Base-by-base conservation (phyloP, 2,329 filamentous ascomycete species). In the Nemania bipapillata region DNA sequence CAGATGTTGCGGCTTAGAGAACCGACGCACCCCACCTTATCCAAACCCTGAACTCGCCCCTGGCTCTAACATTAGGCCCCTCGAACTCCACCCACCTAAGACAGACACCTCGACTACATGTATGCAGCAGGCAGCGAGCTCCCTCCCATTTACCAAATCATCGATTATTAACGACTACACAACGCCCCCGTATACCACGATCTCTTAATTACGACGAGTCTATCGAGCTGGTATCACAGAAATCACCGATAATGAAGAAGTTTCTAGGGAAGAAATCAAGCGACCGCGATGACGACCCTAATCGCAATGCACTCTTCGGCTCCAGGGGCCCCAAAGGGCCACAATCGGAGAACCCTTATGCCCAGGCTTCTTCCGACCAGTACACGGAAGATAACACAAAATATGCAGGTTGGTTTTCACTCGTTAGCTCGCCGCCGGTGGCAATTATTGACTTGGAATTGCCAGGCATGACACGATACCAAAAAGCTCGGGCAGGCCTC, bases 211-310 rank as follows among this genome's bases (percentile, higher is more conserved):
- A 65, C 47, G 24, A 66, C 50, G 4, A 56, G 5, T 17, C 35
- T 4, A 59, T n/a, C 42, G 0, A 30, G 17, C 4, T 15, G 5
- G 58, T 35, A 11, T 50, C 11, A 62, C 37, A 58, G 9, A 35
- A 61, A 58, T 40, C 54, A 35, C 53, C 62, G 62, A 68, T 47
- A 70, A 90, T 90, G 88, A 87, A 85, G 81, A 88, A 86, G 74
- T 88, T 90, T 73, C 85, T 89, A 71, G 83, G 86, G 71, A 88
- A 85, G 80, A 89, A 87, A 76, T 79, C 78, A 56, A 82, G 84
- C 61, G 85, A 86, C 60, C 79, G 77, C 32, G 85, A 86, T 66
- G 83, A 86, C 52, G 80, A 80, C 65, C 76, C 80, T 63, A 84
- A 79, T 72, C 83, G 85, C 64, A 80, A 81, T 72, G 84, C 86